Conservation (phyloP, 139 green algal genomes). For the Closterium sp. region DNA sequence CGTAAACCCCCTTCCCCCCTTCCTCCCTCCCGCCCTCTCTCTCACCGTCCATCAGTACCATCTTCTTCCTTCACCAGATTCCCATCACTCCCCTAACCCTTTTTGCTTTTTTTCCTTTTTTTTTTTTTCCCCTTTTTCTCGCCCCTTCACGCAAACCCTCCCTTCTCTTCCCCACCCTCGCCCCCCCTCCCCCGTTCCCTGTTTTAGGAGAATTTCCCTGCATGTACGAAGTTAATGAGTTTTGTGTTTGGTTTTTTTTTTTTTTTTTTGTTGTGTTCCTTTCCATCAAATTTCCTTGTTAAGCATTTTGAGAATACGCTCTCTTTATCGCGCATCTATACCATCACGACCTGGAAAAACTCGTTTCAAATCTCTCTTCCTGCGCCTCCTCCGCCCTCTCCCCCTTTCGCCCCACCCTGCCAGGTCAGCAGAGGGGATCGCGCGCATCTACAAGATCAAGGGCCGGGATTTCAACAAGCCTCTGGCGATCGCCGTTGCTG, state of each 20-base stretch:
- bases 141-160: not conserved
- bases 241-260: not conserved
- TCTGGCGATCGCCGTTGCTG: slow-evolving; percentile 51
- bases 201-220: no score
- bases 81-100: not conserved
- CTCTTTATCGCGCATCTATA: no score
- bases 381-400: not conserved
- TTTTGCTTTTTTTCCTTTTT: not conserved
- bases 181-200: not conserved
- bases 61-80: no score
- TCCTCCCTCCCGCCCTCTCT: not conserved
- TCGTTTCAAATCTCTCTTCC: no score
- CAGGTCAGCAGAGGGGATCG: slow-evolving; percentile 37
- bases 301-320: no score
- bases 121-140: no score
- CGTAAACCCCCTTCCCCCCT: not conserved
- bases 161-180: not conserved
- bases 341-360: no score
- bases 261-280: not conserved
- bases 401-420: not conserved
- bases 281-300: no score
- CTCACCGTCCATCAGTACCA: no score
- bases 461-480: slow-evolving; percentile 38
- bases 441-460: slow-evolving; percentile 53
- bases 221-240: no score